Percentiles rank a stretch among this genome's conserved stretches.
phyloP scores from a whole-genome alignment of 2,329 filamentous ascomycete species.

The Arthrobotrys conoides region DNA sequence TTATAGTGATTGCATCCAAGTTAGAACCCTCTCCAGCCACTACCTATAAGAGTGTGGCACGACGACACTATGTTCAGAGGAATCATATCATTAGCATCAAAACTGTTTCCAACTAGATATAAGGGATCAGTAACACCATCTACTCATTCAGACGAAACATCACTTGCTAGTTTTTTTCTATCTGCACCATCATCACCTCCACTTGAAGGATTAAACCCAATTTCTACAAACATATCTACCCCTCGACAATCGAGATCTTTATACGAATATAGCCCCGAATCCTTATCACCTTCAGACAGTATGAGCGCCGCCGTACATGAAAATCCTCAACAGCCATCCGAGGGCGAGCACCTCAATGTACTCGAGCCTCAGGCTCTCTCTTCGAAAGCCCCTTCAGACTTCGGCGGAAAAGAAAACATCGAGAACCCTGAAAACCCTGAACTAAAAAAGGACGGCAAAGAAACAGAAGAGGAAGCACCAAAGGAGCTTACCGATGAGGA shows the following conservation, averaged over 20 bases:
- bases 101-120: conserved; percentile 29
- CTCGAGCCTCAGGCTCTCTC: conserved; percentile 43
- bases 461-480: conserved; percentile 65
- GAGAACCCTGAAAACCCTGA: conserved; percentile 74
- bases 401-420: conserved; percentile 69
- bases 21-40: conserved; percentile 21
- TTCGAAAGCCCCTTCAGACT: conserved; percentile 46
- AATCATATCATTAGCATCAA: conserved; percentile 34
- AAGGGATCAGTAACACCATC: conserved; percentile 21
- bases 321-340: conserved; percentile 43
- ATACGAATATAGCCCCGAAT: conserved; percentile 34
- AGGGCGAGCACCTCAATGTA: conserved; percentile 52
- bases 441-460: conserved; percentile 69
- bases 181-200: conserved; percentile 49
- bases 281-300: conserved; percentile 38
- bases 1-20: conserved; percentile 13
- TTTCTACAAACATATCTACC: conserved; percentile 36
- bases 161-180: conserved; percentile 29
- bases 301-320: conserved; percentile 34
- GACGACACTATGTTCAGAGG: conserved; percentile 30
- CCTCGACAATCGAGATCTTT: conserved; percentile 46
- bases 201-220: background rate
- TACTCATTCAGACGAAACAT: conserved; percentile 37
- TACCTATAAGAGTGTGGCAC: conserved; percentile 46
- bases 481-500: conserved; percentile 68